These are phyloP conservation scores for Clonostachys chloroleuca DNA, from an alignment of 2,329 filamentous ascomycete species.

Conservation along the genomic window DNA sequence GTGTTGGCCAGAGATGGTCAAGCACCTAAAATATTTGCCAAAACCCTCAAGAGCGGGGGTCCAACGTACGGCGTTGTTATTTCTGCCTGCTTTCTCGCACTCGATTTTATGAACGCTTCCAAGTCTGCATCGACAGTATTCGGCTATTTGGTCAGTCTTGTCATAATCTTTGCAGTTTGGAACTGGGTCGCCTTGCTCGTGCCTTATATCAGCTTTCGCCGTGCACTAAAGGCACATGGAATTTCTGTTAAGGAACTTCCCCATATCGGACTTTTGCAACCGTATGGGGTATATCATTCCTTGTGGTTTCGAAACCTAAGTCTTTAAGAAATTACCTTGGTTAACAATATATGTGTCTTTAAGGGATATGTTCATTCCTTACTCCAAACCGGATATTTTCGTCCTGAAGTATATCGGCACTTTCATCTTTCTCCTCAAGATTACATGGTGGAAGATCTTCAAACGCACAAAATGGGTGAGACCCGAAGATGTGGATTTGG, in stretches of 20 bases:
- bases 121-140: constrained; percentile 28
- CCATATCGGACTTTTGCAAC: constrained; percentile 29
- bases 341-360: constrained; percentile 22
- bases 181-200: constrained; percentile 35
- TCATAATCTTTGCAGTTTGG: constrained; percentile 36
- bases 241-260: constrained; percentile 24
- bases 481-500: constrained; percentile 51
- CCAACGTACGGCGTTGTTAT: constrained; percentile 30
- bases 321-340: constrained; percentile 56
- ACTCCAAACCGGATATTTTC: constrained; percentile 59
- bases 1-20: constrained; percentile 34
- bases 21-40: constrained; percentile 25
- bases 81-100: constrained; percentile 24
- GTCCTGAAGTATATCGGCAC: constrained; percentile 49
- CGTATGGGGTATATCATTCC: constrained; percentile 28
- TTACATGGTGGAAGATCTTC: constrained; percentile 58
- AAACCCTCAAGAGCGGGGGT: constrained; percentile 27
- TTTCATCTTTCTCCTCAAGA: constrained; percentile 46
- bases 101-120: constrained; percentile 33
- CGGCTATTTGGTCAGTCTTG: constrained; percentile 32
- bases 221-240: constrained; percentile 27
- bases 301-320: constrained; percentile 57
- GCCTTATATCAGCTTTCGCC: constrained; percentile 30
- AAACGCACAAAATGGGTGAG: constrained; percentile 50
- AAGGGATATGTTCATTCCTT: constrained; percentile 51